Conservation (phyloP, 495 filamentous ascomycete species). For the Neurospora sp. region DNA sequence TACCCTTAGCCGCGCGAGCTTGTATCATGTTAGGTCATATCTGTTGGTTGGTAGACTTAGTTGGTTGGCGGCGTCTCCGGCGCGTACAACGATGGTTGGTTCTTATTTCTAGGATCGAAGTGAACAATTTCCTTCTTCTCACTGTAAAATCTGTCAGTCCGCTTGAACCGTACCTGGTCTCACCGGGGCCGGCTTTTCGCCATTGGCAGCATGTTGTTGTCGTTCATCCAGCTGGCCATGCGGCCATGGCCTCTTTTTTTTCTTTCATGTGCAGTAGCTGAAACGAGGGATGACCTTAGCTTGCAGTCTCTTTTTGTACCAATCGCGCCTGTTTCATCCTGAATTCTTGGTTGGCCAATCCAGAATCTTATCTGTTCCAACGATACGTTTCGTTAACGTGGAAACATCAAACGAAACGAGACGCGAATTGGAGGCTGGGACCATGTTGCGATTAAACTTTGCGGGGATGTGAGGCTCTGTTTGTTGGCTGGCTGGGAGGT, state of each 20-base stretch:
- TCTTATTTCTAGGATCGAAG: too few relatives aligned
- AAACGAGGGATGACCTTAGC: background rate
- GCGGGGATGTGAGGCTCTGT: background rate
- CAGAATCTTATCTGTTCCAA: background rate
- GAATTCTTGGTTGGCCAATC: background rate
- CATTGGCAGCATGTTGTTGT: background rate
- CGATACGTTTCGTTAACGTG: background rate
- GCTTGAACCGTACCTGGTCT: background rate
- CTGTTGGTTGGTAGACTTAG: background rate
- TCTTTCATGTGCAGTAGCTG: background rate
- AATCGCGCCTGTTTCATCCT: background rate
- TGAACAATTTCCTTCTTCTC: background rate
- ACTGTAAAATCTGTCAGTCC: background rate
- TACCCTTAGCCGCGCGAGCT: background rate
- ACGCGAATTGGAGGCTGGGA: background rate
- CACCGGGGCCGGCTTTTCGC: background rate
- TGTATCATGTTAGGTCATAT: background rate
- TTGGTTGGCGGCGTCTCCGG: background rate
- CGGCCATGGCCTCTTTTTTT: background rate
- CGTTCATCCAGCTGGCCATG: background rate
- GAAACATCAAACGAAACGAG: background rate
- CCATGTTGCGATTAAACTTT: background rate
- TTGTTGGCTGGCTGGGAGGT: background rate
- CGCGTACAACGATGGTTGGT: too few relatives aligned
- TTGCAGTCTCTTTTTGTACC: background rate